These are phyloP conservation scores for Leccinellum rugosiceps DNA, from an alignment of 768 basidiomycete genomes.

Conservation along the genomic window DNA sequence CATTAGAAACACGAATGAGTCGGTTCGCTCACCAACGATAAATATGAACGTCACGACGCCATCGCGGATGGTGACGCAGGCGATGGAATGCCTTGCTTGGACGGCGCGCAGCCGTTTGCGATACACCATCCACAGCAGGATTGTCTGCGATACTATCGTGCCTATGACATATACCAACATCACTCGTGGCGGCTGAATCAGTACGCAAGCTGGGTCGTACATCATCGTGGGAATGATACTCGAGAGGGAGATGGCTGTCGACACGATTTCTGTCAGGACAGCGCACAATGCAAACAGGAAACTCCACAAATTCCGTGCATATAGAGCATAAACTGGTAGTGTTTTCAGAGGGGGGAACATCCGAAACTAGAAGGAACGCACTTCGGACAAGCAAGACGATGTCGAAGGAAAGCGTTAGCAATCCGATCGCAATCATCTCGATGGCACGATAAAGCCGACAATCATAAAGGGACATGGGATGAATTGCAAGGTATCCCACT, in stretches of 20 bases:
- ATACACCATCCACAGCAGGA: conserved; percentile 19
- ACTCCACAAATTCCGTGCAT: not conserved
- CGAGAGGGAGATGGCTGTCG: not conserved
- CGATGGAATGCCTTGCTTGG: conserved; percentile 1
- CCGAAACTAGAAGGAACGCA: conserved; percentile 1
- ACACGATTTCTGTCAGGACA: conserved; percentile 11
- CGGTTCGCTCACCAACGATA: not conserved
- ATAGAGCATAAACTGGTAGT: conserved; percentile 19
- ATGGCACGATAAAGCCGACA: conserved; percentile 14
- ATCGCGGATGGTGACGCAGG: conserved; percentile 25
- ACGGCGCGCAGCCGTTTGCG: conserved; percentile 6
- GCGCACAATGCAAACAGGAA: not conserved
- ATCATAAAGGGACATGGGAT: not conserved
- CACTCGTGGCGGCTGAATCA: not conserved
- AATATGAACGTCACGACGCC: conserved; percentile 1
- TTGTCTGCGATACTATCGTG: conserved; percentile 9
- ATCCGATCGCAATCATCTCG: conserved; percentile 9
- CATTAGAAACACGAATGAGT: not conserved
- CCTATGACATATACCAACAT: conserved; percentile 8
- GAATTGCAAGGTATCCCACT: not conserved
- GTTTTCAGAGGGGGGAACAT: not conserved
- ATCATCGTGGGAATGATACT: not conserved
- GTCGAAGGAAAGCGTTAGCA: conserved; percentile 19
- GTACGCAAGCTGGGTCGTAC: conserved; percentile 17
- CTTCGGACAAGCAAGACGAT: conserved; percentile 21